Base-by-base conservation (phyloP, 495 filamentous ascomycete genomes). In the Daldinia childiae region DNA sequence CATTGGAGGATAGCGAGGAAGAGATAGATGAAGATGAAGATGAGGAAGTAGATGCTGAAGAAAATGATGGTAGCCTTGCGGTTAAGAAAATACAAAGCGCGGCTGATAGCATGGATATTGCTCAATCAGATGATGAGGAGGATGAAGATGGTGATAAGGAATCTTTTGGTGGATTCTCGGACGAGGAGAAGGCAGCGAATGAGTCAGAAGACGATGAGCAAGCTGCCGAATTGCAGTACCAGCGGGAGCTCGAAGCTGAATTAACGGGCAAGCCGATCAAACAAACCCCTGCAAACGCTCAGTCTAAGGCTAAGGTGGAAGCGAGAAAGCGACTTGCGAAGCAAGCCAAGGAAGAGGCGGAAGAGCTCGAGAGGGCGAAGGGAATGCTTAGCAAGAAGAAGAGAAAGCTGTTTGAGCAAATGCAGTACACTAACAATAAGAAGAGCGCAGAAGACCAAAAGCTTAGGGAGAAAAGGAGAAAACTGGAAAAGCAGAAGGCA, bases 371-470 rank as follows among this genome's bases (percentile, higher is more conserved):
- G 80, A 85, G 93, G 78, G 88, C 90, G 79, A 95, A 95, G 86
- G 93, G 93, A 80, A 96, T 96, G 93, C 91, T 96, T 85, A 90
- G 89, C 80, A 89, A 92, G 81, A 94, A 93, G 88, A 95, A 95
- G 86, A 84, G 93, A 72, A 95, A 94, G 87, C 82, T 95, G 67
- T 86, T 92, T 61, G 93, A 95, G 84, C 94, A 96, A 87, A 96
- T 96, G 93, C 85, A 92, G 77, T 93, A 93, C 82, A 91, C 87
- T 69, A 95, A 95, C 80, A 92, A 89, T 82, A 91, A 92, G 85
- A 89, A 90, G 84, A 91, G 91, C 62, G 91, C 89, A 9, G 92
- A 94, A 80, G 89, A 90, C 34, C 80, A 84, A 77, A 84, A 82
- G 80, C 83, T 98, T 79, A 88, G 92, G 64, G 87, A 84, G 41